These are phyloP conservation scores for Trypethelium eluteriae DNA, from an alignment of 495 filamentous ascomycete genomes.

Conservation along the genomic window DNA sequence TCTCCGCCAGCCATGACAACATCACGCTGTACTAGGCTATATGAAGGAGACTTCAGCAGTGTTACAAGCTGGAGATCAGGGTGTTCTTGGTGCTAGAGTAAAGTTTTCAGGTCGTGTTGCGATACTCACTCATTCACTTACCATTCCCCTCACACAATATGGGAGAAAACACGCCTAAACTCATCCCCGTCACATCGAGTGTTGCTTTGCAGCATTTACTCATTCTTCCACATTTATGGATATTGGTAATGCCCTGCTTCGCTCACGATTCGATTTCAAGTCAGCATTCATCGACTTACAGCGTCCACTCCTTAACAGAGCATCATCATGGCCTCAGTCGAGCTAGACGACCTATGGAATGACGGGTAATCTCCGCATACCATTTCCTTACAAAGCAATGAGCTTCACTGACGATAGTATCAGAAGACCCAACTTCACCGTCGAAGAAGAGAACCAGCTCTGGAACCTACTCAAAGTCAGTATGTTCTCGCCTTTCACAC, in stretches of 20 bases:
- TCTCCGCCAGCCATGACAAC: too few relatives aligned
- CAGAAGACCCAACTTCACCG: not conserved
- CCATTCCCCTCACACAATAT: too few relatives aligned
- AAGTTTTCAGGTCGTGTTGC: too few relatives aligned
- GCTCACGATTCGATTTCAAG: not conserved
- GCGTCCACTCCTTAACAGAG: not conserved
- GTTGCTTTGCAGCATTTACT: not conserved
- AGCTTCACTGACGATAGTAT: not conserved
- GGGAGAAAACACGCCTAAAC: too few relatives aligned
- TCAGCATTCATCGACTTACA: not conserved
- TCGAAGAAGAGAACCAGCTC: not conserved
- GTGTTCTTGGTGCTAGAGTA: too few relatives aligned
- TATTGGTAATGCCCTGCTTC: not conserved
- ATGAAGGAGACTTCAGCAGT: too few relatives aligned
- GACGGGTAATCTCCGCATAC: not conserved
- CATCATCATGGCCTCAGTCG: not conserved
- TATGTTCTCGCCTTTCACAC: not conserved
- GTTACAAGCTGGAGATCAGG: too few relatives aligned
- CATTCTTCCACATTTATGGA: too few relatives aligned
- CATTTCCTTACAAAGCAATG: not conserved
- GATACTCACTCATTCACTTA: too few relatives aligned
- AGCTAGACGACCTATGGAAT: not conserved
- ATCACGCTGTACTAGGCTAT: too few relatives aligned
- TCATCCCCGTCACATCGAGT: not conserved
- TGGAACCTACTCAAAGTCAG: slow-evolving; percentile 4